Evolutionary conservation across 441 rosid species (phyloP).

Genomic region (Sinapis alba): DNA sequence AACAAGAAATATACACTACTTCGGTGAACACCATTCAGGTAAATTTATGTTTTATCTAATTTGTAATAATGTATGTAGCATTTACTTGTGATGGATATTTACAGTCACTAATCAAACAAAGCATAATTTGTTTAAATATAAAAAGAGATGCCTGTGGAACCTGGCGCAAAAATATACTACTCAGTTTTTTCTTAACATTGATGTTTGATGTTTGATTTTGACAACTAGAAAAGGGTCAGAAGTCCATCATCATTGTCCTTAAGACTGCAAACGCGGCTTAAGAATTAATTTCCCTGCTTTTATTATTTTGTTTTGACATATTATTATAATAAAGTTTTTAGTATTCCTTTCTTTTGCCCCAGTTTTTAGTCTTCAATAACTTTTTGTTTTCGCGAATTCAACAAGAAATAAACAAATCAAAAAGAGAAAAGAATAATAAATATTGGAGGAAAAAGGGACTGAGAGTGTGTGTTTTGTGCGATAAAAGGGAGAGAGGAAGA

Average conservation of each 20-base stretch:
- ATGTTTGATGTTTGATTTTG: constrained; percentile 63
- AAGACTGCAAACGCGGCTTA: constrained; percentile 40
- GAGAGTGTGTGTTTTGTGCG: constrained; percentile 44
- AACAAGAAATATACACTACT: background rate
- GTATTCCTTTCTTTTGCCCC: background rate
- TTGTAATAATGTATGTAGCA: background rate
- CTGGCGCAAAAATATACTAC: constrained; percentile 38
- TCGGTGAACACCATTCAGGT: constrained; percentile 1
- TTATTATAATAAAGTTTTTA: background rate
- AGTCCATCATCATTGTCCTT: constrained; percentile 33
- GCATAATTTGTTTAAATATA: constrained; percentile 18
- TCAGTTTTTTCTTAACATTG: constrained; percentile 39
- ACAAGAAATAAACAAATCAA: background rate
- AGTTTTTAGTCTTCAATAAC: background rate
- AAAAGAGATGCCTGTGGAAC: constrained; percentile 29
- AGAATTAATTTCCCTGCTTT: constrained; percentile 8
- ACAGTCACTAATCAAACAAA: constrained; percentile 7
- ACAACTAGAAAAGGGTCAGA: constrained; percentile 45
- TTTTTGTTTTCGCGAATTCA: constrained; percentile 1
- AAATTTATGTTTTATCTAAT: constrained; percentile 1
- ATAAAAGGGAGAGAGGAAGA: constrained; percentile 34
- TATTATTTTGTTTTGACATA: constrained; percentile 12
- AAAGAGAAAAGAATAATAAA: constrained; percentile 2
- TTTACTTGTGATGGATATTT: constrained; percentile 1
- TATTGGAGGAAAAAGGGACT: constrained; percentile 8